Conservation (phyloP, 495 filamentous ascomycete genomes). For the Friedmanniomyces simplex region DNA sequence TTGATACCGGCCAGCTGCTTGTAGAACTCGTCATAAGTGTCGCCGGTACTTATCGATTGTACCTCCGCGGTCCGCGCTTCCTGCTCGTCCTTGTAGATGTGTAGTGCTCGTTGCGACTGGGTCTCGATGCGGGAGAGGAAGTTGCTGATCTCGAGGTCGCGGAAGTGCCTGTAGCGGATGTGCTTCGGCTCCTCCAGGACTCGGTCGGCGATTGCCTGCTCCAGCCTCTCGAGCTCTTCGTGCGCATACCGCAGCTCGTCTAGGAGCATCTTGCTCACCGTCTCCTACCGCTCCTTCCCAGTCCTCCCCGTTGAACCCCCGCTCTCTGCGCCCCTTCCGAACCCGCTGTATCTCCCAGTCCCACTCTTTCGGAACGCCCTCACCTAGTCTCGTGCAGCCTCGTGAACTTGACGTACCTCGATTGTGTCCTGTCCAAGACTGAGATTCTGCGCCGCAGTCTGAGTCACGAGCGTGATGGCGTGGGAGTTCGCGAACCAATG, state of each 20-base stretch:
- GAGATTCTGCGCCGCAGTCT: too few relatives aligned
- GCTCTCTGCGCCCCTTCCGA: neutral
- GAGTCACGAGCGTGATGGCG: too few relatives aligned
- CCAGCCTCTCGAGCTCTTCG: conserved; percentile 89
- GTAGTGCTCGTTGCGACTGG: conserved; percentile 68
- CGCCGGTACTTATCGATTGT: conserved; percentile 71
- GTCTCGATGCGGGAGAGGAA: conserved; percentile 77
- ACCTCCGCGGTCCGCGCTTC: conserved; percentile 64
- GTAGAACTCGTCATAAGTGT: conserved; percentile 88
- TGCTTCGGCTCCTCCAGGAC: conserved; percentile 78
- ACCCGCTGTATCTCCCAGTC: too few relatives aligned
- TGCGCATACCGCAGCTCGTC: conserved; percentile 90
- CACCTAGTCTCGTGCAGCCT: too few relatives aligned
- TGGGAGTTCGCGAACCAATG: too few relatives aligned
- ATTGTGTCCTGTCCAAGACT: too few relatives aligned
- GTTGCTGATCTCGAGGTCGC: conserved; percentile 84
- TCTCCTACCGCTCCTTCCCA: neutral
- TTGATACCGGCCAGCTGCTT: conserved; percentile 71
- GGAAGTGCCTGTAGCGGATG: conserved; percentile 70
- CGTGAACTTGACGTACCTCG: too few relatives aligned
- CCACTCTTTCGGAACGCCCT: too few relatives aligned
- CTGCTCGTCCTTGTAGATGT: conserved; percentile 75
- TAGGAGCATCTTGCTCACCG: conserved; percentile 52
- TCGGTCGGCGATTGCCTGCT: conserved; percentile 86
- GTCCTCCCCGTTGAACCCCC: neutral